A percentile compares a stretch with the other conserved stretches of the same genome.
Conservation (phyloP, 257 asterid species). For the Nicotiana otophora region DNA sequence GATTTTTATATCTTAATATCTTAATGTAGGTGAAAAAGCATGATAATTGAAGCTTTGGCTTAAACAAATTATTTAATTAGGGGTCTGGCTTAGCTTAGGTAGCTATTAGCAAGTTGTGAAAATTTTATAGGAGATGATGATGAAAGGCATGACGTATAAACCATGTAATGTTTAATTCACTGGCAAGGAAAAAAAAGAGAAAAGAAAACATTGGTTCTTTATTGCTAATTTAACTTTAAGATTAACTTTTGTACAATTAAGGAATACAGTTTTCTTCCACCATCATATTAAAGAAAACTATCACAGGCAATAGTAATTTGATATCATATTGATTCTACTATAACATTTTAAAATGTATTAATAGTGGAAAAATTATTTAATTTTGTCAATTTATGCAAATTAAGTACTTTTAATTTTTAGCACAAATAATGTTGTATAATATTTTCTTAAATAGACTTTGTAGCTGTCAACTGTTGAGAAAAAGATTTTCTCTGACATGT, state of each 20-base stretch:
- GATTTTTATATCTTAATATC: background rate
- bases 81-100: background rate
- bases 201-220: background rate
- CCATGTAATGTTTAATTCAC: background rate
- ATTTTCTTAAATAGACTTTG: no score
- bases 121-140: constrained; percentile 11
- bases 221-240: background rate
- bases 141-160: constrained; percentile 6
- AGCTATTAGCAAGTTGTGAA: background rate
- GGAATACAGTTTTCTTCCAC: background rate
- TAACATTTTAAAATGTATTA: no score
- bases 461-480: no score
- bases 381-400: no score
- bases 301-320: no score
- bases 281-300: background rate
- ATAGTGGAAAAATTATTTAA: no score
- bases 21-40: background rate
- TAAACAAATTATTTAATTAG: background rate
- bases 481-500: no score
- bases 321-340: no score
- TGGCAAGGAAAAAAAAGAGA: background rate
- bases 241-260: background rate
- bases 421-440: no score
- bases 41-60: constrained; percentile 2
- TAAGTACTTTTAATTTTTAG: no score